Base-by-base conservation (phyloP, 257 asterid species). In the Ligustrum vulgare region DNA sequence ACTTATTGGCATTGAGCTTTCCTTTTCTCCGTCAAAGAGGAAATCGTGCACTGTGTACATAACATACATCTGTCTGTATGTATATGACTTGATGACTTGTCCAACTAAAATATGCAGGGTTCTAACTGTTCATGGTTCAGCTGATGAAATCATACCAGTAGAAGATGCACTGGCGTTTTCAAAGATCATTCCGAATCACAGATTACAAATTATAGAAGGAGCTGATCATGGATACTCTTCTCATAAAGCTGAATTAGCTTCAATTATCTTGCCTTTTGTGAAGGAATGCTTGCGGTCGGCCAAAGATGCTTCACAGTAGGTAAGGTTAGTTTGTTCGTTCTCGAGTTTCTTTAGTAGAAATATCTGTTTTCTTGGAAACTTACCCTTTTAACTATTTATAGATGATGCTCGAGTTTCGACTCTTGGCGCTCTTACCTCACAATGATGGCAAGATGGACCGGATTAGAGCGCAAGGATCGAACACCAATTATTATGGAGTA, bases 191-290 rank as follows among this genome's bases (percentile, higher is more conserved):
- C 75, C 80, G 18, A 76, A 69, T 45, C 80, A 76, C 31, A 56
- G 6, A 34, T 18, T 77, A 23, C 56, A 71, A 2, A 64, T 77
- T 3, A 64, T 77, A 33, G 33, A 47, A 77, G 69, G 72, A 10
- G 81, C 81, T 13, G 32, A 47, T 71, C 81, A 77, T 71, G 69
- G 68, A 22, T 77, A 62, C 68, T 32, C 73, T 65, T 18, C 58
- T 51, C 81, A 77, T 71, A 69, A 77, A 20, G 37, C 18, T 60
- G 72, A 70, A 77, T 33, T 77, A 12, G 76, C 67, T 66, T 45
- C 79, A 32, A 37, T 51, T 7, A 63, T 73, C 28, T 32, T 73
- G 63, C 69, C 70, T 33, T 67, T n/a, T 23, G 60, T 75, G 4
- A 69, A 68, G 36, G 70, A 69, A 32, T 69, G 67, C 39, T 11